phyloP scores from a whole-genome alignment of 345 rosid genomes.

The Camelina hispida region DNA sequence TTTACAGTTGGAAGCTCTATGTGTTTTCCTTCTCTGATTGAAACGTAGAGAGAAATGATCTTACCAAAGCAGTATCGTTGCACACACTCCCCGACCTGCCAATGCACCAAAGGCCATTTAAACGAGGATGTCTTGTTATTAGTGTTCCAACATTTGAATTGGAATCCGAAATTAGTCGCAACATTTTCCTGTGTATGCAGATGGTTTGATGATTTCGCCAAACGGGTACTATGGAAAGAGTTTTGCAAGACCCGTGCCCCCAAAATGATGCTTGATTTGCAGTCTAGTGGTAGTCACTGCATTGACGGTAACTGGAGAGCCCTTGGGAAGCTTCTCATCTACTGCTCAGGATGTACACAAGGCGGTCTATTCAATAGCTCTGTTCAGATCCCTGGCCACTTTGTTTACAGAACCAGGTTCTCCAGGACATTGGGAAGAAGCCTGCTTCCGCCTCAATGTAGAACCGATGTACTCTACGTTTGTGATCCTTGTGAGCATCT shows the following conservation, averaged over 20 bases:
- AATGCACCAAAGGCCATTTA: conserved; percentile 87
- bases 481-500: conserved; percentile 99
- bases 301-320: conserved; percentile 98
- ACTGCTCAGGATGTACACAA: conserved; percentile 83
- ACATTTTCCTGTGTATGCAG: conserved; percentile 82
- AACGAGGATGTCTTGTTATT: conserved; percentile 78
- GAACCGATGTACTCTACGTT: conserved; percentile 85
- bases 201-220: conserved; percentile 98
- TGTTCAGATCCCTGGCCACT: conserved; percentile 85
- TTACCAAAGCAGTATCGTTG: conserved; percentile 92
- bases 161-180: conserved; percentile 94
- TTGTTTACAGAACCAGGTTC: conserved; percentile 87
- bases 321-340: conserved; percentile 90
- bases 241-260: conserved; percentile 94
- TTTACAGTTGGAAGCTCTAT: conserved; percentile 15
- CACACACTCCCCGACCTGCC: conserved; percentile 91
- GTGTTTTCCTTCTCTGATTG: conserved; percentile 26
- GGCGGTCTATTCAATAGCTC: conserved; percentile 72
- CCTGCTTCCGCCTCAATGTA: conserved; percentile 92
- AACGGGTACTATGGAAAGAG: conserved; percentile 95
- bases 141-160: conserved; percentile 83
- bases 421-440: conserved; percentile 93
- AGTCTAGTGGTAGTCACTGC: conserved; percentile 89
- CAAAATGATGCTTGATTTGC: conserved; percentile 91
- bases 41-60: conserved; percentile 51